phyloP scores from a whole-genome alignment of 768 basidiomycete species.

The Hydnomerulius pinastri region DNA sequence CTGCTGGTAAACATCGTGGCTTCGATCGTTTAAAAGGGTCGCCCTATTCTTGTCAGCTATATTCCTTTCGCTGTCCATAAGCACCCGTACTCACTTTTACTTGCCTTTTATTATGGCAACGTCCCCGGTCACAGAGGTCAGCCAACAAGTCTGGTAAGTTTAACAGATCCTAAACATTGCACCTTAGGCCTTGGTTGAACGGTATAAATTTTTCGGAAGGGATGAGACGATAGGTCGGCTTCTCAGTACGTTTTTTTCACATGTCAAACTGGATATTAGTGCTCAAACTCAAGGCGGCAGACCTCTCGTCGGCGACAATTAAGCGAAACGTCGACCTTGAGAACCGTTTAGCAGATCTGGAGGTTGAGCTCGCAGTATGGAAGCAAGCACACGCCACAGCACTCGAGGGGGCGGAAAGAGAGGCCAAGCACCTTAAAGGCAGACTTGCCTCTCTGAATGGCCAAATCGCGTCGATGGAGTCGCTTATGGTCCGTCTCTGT shows the following conservation, averaged over 20 bases:
- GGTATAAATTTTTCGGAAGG: slow-evolving; percentile 41
- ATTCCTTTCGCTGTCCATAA: slow-evolving; percentile 39
- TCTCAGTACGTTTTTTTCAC: slow-evolving; percentile 45
- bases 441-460: slow-evolving; percentile 64
- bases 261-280: slow-evolving; percentile 2
- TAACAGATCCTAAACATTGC: slow-evolving; percentile 10
- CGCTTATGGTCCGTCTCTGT: slow-evolving; percentile 40
- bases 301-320: slow-evolving; percentile 63
- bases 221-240: slow-evolving; percentile 66
- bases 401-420: slow-evolving; percentile 62
- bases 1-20: slow-evolving; percentile 26
- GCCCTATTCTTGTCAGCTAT: slow-evolving; percentile 20
- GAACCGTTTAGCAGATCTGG: slow-evolving; percentile 63
- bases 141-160: slow-evolving; percentile 66
- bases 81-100: slow-evolving; percentile 25
- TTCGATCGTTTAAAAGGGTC: slow-evolving; percentile 40
- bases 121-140: slow-evolving; percentile 60
- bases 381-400: slow-evolving; percentile 68
- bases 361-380: slow-evolving; percentile 69
- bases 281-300: slow-evolving; percentile 37
- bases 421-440: slow-evolving; percentile 66
- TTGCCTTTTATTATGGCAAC: slow-evolving; percentile 48
- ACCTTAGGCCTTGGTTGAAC: slow-evolving; percentile 19
- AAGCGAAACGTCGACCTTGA: slow-evolving; percentile 66
- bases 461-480: slow-evolving; percentile 61